Conservation (phyloP, 805 yeast species). For the Zygosaccharomyces bailii region DNA sequence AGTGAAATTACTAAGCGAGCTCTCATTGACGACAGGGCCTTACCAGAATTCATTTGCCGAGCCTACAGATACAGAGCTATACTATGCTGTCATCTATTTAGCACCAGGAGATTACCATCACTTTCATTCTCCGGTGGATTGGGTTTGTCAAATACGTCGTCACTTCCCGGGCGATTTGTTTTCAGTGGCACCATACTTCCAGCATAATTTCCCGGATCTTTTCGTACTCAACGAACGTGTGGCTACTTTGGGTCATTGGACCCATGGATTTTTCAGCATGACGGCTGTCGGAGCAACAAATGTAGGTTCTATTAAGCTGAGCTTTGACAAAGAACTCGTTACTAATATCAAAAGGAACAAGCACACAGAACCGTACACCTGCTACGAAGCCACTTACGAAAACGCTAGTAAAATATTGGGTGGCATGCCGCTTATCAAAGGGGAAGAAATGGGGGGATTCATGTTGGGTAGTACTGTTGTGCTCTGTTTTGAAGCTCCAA, state of each 20-base stretch:
- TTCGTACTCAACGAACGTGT: slow-evolving; percentile 94
- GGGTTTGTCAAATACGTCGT: slow-evolving; percentile 92
- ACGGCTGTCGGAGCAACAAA: slow-evolving; percentile 99
- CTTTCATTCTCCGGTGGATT: slow-evolving; percentile 91
- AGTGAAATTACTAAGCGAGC: slow-evolving; percentile 40
- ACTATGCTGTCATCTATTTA: slow-evolving; percentile 85
- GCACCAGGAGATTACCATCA: slow-evolving; percentile 99
- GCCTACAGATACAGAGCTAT: slow-evolving; percentile 55
- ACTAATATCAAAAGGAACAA: slow-evolving; percentile 62
- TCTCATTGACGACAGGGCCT: slow-evolving; percentile 24
- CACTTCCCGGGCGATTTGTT: slow-evolving; percentile 95
- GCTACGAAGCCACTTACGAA: slow-evolving; percentile 90
- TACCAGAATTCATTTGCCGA: slow-evolving; percentile 20
- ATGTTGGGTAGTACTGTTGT: slow-evolving; percentile 96
- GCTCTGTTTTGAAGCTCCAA: slow-evolving; percentile 93
- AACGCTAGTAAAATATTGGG: slow-evolving; percentile 72
- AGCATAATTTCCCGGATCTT: slow-evolving; percentile 76
- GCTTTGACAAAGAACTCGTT: slow-evolving; percentile 84
- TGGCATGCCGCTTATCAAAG: slow-evolving; percentile 86
- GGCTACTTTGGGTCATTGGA: slow-evolving; percentile 93
- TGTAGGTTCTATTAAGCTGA: slow-evolving; percentile 90
- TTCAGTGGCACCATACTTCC: slow-evolving; percentile 96
- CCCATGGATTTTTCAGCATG: slow-evolving; percentile 95
- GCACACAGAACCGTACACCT: slow-evolving; percentile 65
- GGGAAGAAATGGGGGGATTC: slow-evolving; percentile 97